These are phyloP conservation scores for Kalanchoe fedtschenkoi DNA, from an alignment of 164 flowering plant genomes.

Conservation along the genomic window DNA sequence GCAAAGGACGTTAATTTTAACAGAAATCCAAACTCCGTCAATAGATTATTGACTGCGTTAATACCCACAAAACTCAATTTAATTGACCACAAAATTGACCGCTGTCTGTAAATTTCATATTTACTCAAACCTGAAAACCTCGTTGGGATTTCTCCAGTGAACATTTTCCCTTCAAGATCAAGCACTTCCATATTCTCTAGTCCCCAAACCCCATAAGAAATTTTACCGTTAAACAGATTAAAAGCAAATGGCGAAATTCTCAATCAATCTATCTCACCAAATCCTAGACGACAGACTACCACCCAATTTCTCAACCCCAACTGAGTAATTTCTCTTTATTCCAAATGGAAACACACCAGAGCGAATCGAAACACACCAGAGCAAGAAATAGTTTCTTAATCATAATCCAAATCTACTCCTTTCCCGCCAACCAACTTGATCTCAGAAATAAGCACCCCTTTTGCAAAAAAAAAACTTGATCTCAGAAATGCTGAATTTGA, in stretches of 20 bases:
- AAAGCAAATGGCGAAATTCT: slow-evolving; percentile 58
- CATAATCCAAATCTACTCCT: slow-evolving; percentile 10
- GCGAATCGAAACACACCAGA: too few species aligned
- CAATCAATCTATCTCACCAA: slow-evolving; percentile 35
- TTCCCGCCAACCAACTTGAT: slow-evolving; percentile 29
- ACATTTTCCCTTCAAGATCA: slow-evolving; percentile 60
- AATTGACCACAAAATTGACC: too few species aligned
- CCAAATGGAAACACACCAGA: slow-evolving; percentile 30
- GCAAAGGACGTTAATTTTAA: too few species aligned
- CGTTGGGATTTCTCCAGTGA: slow-evolving; percentile 35
- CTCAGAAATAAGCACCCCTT: too few species aligned
- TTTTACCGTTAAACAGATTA: slow-evolving; percentile 40
- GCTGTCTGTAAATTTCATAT: too few species aligned
- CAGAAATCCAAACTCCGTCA: too few species aligned
- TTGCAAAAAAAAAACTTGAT: too few species aligned
- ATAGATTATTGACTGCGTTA: too few species aligned
- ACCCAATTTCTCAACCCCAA: slow-evolving; percentile 16
- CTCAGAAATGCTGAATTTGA: slow-evolving; percentile 33
- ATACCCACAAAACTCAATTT: too few species aligned
- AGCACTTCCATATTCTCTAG: slow-evolving; percentile 44
- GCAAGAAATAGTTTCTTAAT: slow-evolving; percentile 15
- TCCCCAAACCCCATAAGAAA: slow-evolving; percentile 54
- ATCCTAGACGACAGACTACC: slow-evolving; percentile 40
- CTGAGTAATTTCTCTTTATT: slow-evolving; percentile 18
- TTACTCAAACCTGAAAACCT: slow-evolving; percentile 29